Base-by-base conservation (phyloP, 2,329 filamentous ascomycete species). In the Trichophyton schoenleinii region DNA sequence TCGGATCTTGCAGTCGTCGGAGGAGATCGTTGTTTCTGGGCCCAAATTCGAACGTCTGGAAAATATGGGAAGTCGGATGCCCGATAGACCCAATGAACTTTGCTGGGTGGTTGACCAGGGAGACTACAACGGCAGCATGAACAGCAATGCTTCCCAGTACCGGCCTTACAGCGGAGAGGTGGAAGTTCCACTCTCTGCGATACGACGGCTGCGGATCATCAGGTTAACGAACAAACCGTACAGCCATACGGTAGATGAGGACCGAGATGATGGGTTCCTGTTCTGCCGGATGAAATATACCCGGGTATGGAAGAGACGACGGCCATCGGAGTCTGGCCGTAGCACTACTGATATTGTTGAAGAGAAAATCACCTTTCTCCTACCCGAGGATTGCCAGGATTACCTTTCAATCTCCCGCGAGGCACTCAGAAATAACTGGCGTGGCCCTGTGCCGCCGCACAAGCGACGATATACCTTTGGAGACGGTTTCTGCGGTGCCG, bases 401-500 rank as follows among this genome's bases (percentile, higher is more conserved):
- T 66, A 63, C 0, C 65, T 65, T 38, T 59, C 63, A 0, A 28
- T 65, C 1, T 57, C 65, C 0, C 46, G 68, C 0, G 42, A 42
- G 2, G 34, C 59, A 2, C 60, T 76, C 25, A 70, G 73, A 1
- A 60, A 66, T 2, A 7, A 61, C 7, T 77, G 74, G 73, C 68
- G 74, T 38, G 57, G 55, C 6, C 15, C 3, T 15, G 15, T 18
- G 4, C 25, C 18, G 8, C 18, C 18, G 8, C 18, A 8, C 8
- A 15, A 42, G 44, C 13, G 64, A 53, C 77, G 75, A 44, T 89
- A 89, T 63, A 87, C 84, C 0, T 82, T 86, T 25, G 87, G 83
- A 0, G 89, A 94, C 68, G 79, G 81, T 0, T 94, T 89, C 64
- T 87, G 83, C 38, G 88, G 89, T 1, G 87, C 82, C 1, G 88